Base-by-base conservation (phyloP, 2,329 filamentous ascomycete species). In the Pochonia chlamydosporia region DNA sequence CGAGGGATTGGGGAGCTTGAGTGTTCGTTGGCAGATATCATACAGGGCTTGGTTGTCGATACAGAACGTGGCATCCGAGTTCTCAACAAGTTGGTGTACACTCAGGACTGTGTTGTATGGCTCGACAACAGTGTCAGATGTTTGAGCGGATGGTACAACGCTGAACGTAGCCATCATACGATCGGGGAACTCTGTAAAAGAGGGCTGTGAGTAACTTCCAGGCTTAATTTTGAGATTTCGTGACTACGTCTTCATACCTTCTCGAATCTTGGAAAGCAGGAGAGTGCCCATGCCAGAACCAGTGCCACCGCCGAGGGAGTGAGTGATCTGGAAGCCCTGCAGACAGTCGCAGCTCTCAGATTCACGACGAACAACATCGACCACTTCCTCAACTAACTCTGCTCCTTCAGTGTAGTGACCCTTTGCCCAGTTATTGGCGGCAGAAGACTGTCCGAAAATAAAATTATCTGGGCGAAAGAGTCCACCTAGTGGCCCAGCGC, bases 401-500 rank as follows among this genome's bases (percentile, higher is more conserved):
- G 92, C 92, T 84, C 92, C 92, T 81, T 97, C 92, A 57, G 92
- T 97, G 82, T 97, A 97, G 73, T 99, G 92, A 77, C 92, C 92
- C 86, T 97, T 97, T 73, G 92, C 92, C 92, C 92, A 97, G 84
- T 97, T 97, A 89, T 99, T 99, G 77, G 92, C 92, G 71, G 92
- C 92, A 82, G 93, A 92, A 63, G 92, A 96, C 80, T 97, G 93
- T 64, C 93, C 92, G 74, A 97, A 97, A 68, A 99, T 89, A 76
- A 97, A 96, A 86, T 97, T 99, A 79, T 99, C 92, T 68, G 92
- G 92, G 59, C 92, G 91, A 89, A 99, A 97, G 61, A 99, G 90
- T 79, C 95, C 87, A 63, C 93, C 92, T 71, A 97, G 96, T 58
- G 92, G 93, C 72, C 93, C 92, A 62, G 92, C 89, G 71, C 92